Base-by-base conservation (phyloP, 2,329 filamentous ascomycete species). In the Plenodomus tracheiphilus region DNA sequence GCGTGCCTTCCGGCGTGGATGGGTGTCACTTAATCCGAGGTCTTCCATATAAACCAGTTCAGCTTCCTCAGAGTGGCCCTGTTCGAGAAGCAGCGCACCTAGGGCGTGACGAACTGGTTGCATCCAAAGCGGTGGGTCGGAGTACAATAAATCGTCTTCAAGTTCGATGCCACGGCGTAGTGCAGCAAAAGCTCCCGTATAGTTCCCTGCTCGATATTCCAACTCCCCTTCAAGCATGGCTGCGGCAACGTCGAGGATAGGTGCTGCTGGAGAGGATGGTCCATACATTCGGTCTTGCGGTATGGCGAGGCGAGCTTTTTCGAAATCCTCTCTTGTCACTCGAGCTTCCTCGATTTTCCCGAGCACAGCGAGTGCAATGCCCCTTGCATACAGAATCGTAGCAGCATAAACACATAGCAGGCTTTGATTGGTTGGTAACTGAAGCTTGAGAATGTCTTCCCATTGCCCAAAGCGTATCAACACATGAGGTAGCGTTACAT, bases 401-500 rank as follows among this genome's bases (percentile, higher is more conserved):
- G 40, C 46, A 16, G 34, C 38, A 4, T 16, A 25, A 30, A 43
- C 18, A 21, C 40, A 47, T 5, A 41, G 28, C 11, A 46, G 4
- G 11, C 3, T n/a, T 17, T 39, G 11, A 17, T 46, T 17, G 16
- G 13, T 28, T 1, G 38, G 38, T 16, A 17, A 13, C 16, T 8
- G 17, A 22, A 49, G 46, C 11, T 44, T n/a, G 5, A 42, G 22
- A 13, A 47, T 36, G 8, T 46, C 38, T 2, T 50, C 25, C 47
- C 47, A 50, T 10, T 18, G 43, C 9, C 47, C 42, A n/a, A 50
- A 50, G 32, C 43, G 43, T 11, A 50, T 46, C 25, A 50, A n/a
- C 2, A 18, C 43, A 17, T 46, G 47, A 17, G 47, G 47, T 15
- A 49, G 25, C 15, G 47, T 46, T 10, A 49, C 41, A 2, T 41